Percentiles rank a stretch among this genome's conserved stretches.
Evolutionary conservation across 306 rosid species (phyloP).

Genomic region (Trifolium dubium): DNA sequence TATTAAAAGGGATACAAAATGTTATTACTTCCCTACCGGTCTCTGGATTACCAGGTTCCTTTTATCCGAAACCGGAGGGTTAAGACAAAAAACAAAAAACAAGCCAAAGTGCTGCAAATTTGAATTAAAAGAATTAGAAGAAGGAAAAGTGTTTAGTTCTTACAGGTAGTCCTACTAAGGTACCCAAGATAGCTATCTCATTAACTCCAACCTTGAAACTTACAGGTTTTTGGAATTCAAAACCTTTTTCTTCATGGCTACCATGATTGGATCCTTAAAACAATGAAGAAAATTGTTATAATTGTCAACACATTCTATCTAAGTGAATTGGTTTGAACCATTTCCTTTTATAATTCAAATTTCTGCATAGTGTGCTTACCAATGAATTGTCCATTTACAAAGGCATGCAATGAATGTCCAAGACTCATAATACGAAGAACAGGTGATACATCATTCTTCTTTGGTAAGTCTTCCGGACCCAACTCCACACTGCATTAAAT

Average conservation of each 20-base stretch:
- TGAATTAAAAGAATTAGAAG: constrained; percentile 8
- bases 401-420: constrained; percentile 74
- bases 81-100: neutral
- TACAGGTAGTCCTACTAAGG: constrained; percentile 84
- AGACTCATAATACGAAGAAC: constrained; percentile 70
- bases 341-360: constrained; percentile 2
- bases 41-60: no score
- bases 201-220: constrained; percentile 59
- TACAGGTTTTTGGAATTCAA: constrained; percentile 51
- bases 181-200: constrained; percentile 61
- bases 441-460: constrained; percentile 53
- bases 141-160: constrained; percentile 42
- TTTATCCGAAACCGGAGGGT: no score
- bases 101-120: constrained; percentile 2
- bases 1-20: constrained; percentile 17
- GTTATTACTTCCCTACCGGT: constrained; percentile 9
- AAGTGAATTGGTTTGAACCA: neutral
- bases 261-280: constrained; percentile 75
- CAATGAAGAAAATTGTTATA: constrained; percentile 23
- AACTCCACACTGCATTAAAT: constrained; percentile 62
- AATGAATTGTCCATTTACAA: constrained; percentile 69
- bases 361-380: constrained; percentile 59
- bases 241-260: constrained; percentile 64
- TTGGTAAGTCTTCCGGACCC: constrained; percentile 68
- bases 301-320: constrained; percentile 7